Base-by-base conservation (phyloP, 2,329 filamentous ascomycete genomes). In the Aspergillus nomiae region DNA sequence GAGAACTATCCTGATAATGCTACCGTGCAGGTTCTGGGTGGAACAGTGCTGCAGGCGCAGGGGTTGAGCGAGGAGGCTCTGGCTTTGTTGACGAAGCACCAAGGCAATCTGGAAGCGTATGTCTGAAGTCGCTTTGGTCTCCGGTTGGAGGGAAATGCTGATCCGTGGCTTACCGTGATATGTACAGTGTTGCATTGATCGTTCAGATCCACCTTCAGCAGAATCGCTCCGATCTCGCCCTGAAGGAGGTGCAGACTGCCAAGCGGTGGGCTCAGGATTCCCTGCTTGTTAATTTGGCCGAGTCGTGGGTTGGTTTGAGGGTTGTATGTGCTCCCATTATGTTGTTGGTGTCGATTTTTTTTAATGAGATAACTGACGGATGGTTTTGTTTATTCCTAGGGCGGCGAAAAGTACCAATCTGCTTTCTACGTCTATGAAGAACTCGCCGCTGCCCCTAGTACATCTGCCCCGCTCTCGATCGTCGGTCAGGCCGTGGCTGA, bases 361-460 rank as follows among this genome's bases (percentile, higher is more conserved):
- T 24, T 16, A 48, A 26, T 24, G 26, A 26, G 30, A 10, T 36
- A 8, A 21, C 34, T 55, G 38, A 55, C n/a, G 14, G 10, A 14
- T 21, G n/a, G 11, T 10, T 50, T 2, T 30, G 11, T 48, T 28
- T 45, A 24, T 46, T 21, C 43, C 1, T 30, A 96, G 90, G 94
- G 94, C 74, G 94, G 94, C 69, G 93, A 97, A 71, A 95, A 92
- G 77, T 98, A 98, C 80, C 95, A 98, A 75, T 92, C 95, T 74
- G 90, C 94, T 21, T 98, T 96, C 80, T 98, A 99, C 83, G 94
- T 98, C 65, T 98, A 92, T 74, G 94, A 98, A 80, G 95, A 99
- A 79, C 87, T 98, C 56, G 94, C 95, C 5, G 92, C 96, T 75
- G 90, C 92, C 32, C 90, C 93, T 2, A 89, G 91, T 36, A 93